These are phyloP conservation scores for Sparassis latifolia DNA, from an alignment of 1,284 basidiomycete species.

Conservation along the genomic window DNA sequence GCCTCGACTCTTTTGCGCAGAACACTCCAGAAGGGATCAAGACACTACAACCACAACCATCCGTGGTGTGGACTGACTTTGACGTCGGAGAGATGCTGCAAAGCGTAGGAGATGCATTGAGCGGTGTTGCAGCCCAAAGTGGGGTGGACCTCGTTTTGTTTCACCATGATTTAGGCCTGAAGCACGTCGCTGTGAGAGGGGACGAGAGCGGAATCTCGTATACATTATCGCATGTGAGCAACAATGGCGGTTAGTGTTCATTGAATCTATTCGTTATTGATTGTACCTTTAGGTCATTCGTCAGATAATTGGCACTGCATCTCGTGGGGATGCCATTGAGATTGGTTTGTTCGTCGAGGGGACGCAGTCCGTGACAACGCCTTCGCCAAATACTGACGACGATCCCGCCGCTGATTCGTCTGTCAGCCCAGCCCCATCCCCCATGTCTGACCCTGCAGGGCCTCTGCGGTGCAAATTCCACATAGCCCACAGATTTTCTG, in stretches of 20 bases:
- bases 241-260: not conserved
- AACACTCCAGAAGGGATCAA: slow-evolving; percentile 6
- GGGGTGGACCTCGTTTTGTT: slow-evolving; percentile 86
- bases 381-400: not conserved
- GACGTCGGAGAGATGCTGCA: slow-evolving; percentile 73
- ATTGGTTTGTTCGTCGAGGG: slow-evolving; percentile 71
- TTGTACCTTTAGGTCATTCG: slow-evolving; percentile 60
- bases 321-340: slow-evolving; percentile 78
- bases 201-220: slow-evolving; percentile 82
- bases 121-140: slow-evolving; percentile 75
- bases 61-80: slow-evolving; percentile 33
- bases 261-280: not conserved
- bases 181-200: slow-evolving; percentile 77
- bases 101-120: slow-evolving; percentile 76
- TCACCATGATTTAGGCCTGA: slow-evolving; percentile 80
- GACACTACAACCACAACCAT: slow-evolving; percentile 3
- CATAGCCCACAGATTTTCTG: slow-evolving; percentile 37
- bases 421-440: slow-evolving; percentile 13
- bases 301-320: slow-evolving; percentile 69
- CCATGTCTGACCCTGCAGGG: slow-evolving; percentile 19
- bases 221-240: slow-evolving; percentile 75
- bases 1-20: slow-evolving; percentile 11
- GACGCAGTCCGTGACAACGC: slow-evolving; percentile 12
- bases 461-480: slow-evolving; percentile 50
- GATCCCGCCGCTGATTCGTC: not conserved